A percentile compares a stretch with the other conserved stretches of the same genome.
These are phyloP conservation scores for Sporobolomyces phaffii DNA, from an alignment of 768 basidiomycete species.

Conservation along the genomic window DNA sequence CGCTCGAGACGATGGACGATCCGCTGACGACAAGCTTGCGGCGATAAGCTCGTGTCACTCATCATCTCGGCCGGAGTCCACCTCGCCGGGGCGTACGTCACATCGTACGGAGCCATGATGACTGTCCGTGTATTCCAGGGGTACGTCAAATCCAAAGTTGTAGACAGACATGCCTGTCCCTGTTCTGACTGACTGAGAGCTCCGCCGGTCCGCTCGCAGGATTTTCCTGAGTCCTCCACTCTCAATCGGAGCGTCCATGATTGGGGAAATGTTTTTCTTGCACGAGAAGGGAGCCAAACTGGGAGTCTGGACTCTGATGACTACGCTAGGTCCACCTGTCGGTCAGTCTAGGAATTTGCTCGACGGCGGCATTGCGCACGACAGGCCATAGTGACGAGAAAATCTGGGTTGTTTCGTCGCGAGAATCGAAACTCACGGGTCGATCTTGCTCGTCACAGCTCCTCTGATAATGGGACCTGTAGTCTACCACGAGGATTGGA, in stretches of 20 bases:
- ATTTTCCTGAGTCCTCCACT: slow-evolving; percentile 29
- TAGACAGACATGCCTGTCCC: background rate
- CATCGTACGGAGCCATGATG: slow-evolving; percentile 34
- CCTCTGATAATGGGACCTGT: slow-evolving; percentile 15
- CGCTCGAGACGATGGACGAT: too few species aligned
- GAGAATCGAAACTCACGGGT: too few species aligned
- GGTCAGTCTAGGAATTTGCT: background rate
- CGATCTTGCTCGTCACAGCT: background rate
- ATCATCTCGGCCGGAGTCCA: slow-evolving; percentile 14
- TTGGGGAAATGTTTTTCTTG: slow-evolving; percentile 37
- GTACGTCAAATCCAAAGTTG: too few species aligned
- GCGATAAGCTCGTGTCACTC: slow-evolving; percentile 14
- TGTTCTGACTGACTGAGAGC: background rate
- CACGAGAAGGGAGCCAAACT: slow-evolving; percentile 31
- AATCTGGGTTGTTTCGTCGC: too few species aligned
- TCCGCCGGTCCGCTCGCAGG: background rate
- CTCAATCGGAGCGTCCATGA: slow-evolving; percentile 22
- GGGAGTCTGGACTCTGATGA: slow-evolving; percentile 34
- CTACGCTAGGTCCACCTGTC: slow-evolving; percentile 22
- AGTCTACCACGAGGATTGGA: slow-evolving; percentile 12
- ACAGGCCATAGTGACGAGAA: too few species aligned
- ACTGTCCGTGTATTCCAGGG: slow-evolving; percentile 29
- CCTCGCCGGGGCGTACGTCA: slow-evolving; percentile 27
- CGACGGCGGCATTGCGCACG: too few species aligned
- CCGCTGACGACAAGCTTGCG: too few species aligned